A percentile compares a stretch with the other conserved stretches of the same genome.
These are phyloP conservation scores for Penicillium griseofulvum DNA, from an alignment of 2,329 filamentous ascomycete species.

Conservation along the genomic window DNA sequence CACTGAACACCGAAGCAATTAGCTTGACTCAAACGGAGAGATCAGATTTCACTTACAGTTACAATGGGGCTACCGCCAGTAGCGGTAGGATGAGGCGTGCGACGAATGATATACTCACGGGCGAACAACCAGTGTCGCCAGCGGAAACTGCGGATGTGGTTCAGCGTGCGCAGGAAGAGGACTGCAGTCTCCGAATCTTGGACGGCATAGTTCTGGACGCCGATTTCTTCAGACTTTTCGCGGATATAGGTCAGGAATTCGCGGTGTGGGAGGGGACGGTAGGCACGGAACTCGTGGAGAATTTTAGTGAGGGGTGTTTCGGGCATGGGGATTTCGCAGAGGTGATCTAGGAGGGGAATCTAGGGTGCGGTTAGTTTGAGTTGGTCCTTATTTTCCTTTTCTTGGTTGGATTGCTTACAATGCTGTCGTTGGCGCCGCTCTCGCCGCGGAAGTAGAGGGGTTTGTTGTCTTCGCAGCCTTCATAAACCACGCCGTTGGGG, in stretches of 20 bases:
- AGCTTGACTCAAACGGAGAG: not conserved
- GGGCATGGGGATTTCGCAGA: constrained; percentile 84
- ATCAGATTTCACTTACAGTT: constrained; percentile 33
- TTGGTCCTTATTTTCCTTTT: not conserved
- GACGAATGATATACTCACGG: constrained; percentile 49
- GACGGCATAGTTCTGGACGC: constrained; percentile 38
- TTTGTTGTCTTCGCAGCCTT: constrained; percentile 69
- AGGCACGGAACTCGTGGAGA: constrained; percentile 81
- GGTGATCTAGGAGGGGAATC: constrained; percentile 83
- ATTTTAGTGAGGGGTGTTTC: constrained; percentile 84
- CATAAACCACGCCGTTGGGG: constrained; percentile 84
- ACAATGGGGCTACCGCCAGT: constrained; percentile 51
- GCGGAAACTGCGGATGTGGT: constrained; percentile 50
- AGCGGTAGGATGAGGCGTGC: constrained; percentile 47
- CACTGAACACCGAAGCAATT: constrained; percentile 30
- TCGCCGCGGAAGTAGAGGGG: constrained; percentile 85
- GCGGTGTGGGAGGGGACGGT: constrained; percentile 84
- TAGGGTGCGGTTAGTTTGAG: constrained; percentile 20
- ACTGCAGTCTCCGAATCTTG: constrained; percentile 42
- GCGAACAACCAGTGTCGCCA: constrained; percentile 52
- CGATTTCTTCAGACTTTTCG: constrained; percentile 49
- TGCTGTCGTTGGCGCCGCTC: constrained; percentile 90
- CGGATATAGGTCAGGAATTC: constrained; percentile 75
- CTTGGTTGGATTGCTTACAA: constrained; percentile 49
- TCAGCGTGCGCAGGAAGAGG: constrained; percentile 45